phyloP scores from a whole-genome alignment of 805 yeast genomes.

The Saccharomyces jurei region DNA sequence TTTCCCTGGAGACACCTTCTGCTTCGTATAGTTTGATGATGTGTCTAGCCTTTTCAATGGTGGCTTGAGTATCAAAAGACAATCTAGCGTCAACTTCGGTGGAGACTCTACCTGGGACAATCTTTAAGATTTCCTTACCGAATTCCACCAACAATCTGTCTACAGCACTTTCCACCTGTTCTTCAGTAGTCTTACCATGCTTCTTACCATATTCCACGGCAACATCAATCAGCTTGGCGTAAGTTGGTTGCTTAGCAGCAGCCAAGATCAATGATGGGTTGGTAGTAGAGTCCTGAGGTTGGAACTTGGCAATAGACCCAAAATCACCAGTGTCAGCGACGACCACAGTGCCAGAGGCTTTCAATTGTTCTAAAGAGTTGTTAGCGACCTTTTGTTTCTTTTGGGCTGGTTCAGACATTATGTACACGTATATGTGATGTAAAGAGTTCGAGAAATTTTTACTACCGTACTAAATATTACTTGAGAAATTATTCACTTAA shows the following conservation, averaged over 20 bases:
- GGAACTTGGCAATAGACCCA: slow-evolving; percentile 91
- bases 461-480: neutral
- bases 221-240: slow-evolving; percentile 77
- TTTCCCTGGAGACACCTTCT: slow-evolving; percentile 76
- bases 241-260: slow-evolving; percentile 81
- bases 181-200: slow-evolving; percentile 41
- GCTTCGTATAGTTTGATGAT: slow-evolving; percentile 78
- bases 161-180: slow-evolving; percentile 69
- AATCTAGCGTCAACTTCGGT: slow-evolving; percentile 98
- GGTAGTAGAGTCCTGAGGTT: slow-evolving; percentile 98
- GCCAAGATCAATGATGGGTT: slow-evolving; percentile 95
- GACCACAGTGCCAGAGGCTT: slow-evolving; percentile 88
- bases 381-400: slow-evolving; percentile 32
- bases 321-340: slow-evolving; percentile 99
- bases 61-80: slow-evolving; percentile 88
- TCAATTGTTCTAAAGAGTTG: slow-evolving; percentile 81
- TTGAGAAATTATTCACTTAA: neutral
- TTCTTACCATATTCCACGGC: slow-evolving; percentile 78
- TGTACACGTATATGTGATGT: neutral
- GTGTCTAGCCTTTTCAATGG: slow-evolving; percentile 84
- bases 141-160: slow-evolving; percentile 90
- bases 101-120: slow-evolving; percentile 97
- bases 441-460: neutral
- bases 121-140: slow-evolving; percentile 82
- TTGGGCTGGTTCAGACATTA: slow-evolving; percentile 15